Evolutionary conservation across 306 rosid species (phyloP), one percentile per base, ranked within the genome.

Genomic region (Datisca glomerata): DNA sequence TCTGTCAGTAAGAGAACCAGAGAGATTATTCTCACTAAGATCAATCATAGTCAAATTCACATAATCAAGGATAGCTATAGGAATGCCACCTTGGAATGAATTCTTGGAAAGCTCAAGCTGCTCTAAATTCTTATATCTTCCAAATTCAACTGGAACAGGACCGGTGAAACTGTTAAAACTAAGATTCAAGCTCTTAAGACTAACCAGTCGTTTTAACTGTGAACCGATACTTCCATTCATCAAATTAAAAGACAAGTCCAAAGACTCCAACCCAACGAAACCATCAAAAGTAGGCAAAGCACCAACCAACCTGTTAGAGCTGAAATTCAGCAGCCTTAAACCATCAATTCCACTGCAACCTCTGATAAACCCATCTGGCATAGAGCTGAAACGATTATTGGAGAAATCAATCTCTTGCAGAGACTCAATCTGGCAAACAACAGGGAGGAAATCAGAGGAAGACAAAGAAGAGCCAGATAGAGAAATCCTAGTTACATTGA

Each of bases 361-460:
- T 13, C 42, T 7, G 21, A 83, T 20, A 52, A 83, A 83, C 27
- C 0, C 32, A 10, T 42, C 47, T 5, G 84, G 93, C 56, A 83
- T 77, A 42, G 52, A 13, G 29, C 12, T 29, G 29, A 89, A 36
- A 3, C 0, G 2, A 64, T 61, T 89, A 7, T 41, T 39, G 21
- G 93, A 83, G 19, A 83, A 68, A 54, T 89, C 81, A 43, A 87
- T 58, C 41, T 0, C 25, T 69, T 65, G 61, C 72, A 87, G 52
- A 45, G 86, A 56, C 20, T 74, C 61, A 53, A 87, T 55, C 56
- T 59, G 40, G 64, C 93, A 87, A 35, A 79, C 34, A 36, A 24
- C 10, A 28, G 71, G 70, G 12, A 83, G 53, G 49, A 73, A 76
- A 1, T 31, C 13, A 4, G 73, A 42, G 18, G 79, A 71, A 34